Conservation (phyloP, 2,329 filamentous ascomycete species). For the Scedosporium boydii region DNA sequence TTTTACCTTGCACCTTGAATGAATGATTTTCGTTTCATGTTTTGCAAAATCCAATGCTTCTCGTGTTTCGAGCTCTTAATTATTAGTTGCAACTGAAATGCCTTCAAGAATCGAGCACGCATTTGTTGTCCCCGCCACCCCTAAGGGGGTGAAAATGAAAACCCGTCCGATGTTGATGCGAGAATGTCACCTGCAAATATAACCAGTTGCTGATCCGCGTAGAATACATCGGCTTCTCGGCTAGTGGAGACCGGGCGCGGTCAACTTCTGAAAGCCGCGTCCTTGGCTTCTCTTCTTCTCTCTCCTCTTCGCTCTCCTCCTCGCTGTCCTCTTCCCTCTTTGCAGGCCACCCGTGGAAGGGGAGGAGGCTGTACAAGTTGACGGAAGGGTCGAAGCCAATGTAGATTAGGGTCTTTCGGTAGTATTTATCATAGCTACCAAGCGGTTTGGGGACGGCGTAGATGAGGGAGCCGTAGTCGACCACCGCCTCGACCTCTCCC, state of each 20-base stretch:
- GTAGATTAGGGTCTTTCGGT: slow-evolving; percentile 25
- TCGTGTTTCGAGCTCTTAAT: not conserved
- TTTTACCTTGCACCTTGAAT: no score
- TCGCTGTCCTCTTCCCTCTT: not conserved
- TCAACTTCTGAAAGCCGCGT: no score
- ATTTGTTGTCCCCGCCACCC: no score
- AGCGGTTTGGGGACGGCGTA: slow-evolving; percentile 26
- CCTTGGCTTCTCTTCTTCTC: no score
- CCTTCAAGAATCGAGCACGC: no score
- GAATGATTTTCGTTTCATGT: no score
- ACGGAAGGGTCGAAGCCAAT: slow-evolving; percentile 32
- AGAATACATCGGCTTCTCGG: no score
- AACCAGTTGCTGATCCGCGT: not conserved
- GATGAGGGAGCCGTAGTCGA: slow-evolving; percentile 38
- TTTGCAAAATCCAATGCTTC: not conserved
- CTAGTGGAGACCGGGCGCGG: no score
- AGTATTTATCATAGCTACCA: not conserved
- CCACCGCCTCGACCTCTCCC: slow-evolving; percentile 28
- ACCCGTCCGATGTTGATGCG: not conserved
- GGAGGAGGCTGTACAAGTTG: slow-evolving; percentile 16
- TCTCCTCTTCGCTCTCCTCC: no score
- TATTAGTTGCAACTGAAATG: no score
- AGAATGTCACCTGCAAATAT: not conserved
- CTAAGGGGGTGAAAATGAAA: not conserved
- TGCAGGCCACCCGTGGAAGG: slow-evolving; percentile 13